Evolutionary conservation across 2,329 filamentous ascomycete genomes (phyloP).

Genomic region (Trichoderma polysporum): DNA sequence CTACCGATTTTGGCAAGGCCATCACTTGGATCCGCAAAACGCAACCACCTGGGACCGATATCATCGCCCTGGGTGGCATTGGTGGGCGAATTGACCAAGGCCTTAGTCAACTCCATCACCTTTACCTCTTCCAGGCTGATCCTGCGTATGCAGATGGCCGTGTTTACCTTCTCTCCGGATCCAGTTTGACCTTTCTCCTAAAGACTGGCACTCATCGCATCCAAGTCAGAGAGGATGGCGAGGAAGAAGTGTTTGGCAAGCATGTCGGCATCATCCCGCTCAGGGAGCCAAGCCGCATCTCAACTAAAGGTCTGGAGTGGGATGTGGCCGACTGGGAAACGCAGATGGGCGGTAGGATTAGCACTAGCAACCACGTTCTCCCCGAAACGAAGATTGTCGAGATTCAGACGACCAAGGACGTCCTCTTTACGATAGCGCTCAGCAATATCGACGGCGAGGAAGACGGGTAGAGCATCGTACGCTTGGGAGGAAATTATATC

Average conservation of each 20-base stretch:
- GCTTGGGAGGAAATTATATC: not conserved
- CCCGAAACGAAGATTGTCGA: conserved; percentile 59
- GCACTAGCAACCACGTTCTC: conserved; percentile 76
- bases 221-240: conserved; percentile 54
- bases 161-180: conserved; percentile 77
- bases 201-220: conserved; percentile 67
- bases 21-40: conserved; percentile 56
- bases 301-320: conserved; percentile 82
- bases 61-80: conserved; percentile 81
- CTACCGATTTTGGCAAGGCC: conserved; percentile 89
- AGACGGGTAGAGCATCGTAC: conserved; percentile 26
- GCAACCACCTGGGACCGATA: conserved; percentile 47
- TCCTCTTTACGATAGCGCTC: conserved; percentile 75
- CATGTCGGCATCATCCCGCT: conserved; percentile 86
- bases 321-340: conserved; percentile 82
- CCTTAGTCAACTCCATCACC: conserved; percentile 82
- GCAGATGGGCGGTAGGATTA: conserved; percentile 69
- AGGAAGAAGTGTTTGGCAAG: conserved; percentile 62
- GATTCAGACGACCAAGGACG: conserved; percentile 61
- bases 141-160: conserved; percentile 51
- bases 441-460: conserved; percentile 38
- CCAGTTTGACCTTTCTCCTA: conserved; percentile 81
- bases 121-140: conserved; percentile 63
- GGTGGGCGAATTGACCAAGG: conserved; percentile 92
- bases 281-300: conserved; percentile 74